phyloP scores from a whole-genome alignment of 805 yeast species.

The Tanozyma kutaoensis region DNA sequence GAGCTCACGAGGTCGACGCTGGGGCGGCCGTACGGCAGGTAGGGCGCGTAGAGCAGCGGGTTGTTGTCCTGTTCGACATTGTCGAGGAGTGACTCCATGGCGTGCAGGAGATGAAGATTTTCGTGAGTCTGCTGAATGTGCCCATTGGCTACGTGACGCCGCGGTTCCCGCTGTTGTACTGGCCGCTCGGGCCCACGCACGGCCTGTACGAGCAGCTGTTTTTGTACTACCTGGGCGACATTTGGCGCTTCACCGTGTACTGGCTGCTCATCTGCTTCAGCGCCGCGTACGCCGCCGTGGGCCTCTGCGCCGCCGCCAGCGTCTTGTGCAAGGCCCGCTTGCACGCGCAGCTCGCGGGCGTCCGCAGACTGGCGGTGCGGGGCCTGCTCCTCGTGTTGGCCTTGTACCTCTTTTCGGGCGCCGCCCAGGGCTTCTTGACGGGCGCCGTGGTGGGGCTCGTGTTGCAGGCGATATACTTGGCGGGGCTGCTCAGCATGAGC shows the following conservation, averaged over 20 bases:
- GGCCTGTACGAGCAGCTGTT: constrained; percentile 33
- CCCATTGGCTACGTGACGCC: constrained; percentile 83
- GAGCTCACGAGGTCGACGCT: too few species aligned
- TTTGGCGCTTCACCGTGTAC: constrained; percentile 70
- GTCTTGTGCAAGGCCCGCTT: constrained; percentile 9
- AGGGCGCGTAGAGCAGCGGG: too few species aligned
- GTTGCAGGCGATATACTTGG: constrained; percentile 58
- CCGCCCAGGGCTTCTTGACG: constrained; percentile 49
- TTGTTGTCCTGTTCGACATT: too few species aligned
- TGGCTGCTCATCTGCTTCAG: constrained; percentile 70
- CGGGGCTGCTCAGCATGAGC: constrained; percentile 78
- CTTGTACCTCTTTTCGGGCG: constrained; percentile 39
- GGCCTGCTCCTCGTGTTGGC: constrained; percentile 28
- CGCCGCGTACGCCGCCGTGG: constrained; percentile 52
- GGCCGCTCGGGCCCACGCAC: constrained; percentile 42
- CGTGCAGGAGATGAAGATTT: constrained; percentile 14
- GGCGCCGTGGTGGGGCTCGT: constrained; percentile 75
- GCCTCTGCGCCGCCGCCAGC: constrained; percentile 36
- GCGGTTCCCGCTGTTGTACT: constrained; percentile 62
- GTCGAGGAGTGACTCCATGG: too few species aligned
- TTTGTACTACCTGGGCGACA: constrained; percentile 56
- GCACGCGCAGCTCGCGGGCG: neutral
- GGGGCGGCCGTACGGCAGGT: too few species aligned
- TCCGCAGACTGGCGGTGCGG: constrained; percentile 1
- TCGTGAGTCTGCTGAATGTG: constrained; percentile 33